Conservation (phyloP, 257 asterid genomes). For the Fraxinus quadrangulata region DNA sequence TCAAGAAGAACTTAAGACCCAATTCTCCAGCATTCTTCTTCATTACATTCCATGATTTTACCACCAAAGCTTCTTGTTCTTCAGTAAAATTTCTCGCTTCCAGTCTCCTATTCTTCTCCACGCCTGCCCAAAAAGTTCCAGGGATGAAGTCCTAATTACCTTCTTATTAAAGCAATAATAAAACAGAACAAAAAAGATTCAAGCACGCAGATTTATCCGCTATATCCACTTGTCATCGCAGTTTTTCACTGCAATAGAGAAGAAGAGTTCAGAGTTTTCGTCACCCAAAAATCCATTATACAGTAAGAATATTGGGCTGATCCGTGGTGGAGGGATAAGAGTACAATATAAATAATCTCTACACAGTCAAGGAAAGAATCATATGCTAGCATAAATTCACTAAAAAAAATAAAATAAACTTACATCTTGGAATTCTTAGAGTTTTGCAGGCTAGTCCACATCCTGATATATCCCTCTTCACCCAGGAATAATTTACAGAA, state of each 20-base stretch:
- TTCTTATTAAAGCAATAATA: background rate
- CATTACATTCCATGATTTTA: conserved; percentile 40
- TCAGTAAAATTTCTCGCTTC: conserved; percentile 45
- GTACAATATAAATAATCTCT: too few relatives aligned
- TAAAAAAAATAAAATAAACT: background rate
- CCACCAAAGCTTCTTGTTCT: conserved; percentile 46
- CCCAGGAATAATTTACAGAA: conserved; percentile 24
- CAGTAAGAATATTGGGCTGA: background rate
- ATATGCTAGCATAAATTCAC: background rate
- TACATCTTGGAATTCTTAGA: conserved; percentile 25
- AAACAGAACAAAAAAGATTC: background rate
- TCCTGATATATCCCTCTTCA: conserved; percentile 14
- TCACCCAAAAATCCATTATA: too few relatives aligned
- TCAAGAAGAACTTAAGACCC: conserved; percentile 78
- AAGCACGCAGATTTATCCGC: background rate
- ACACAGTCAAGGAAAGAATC: background rate
- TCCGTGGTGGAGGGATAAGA: background rate
- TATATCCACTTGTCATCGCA: background rate
- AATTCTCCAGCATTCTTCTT: conserved; percentile 83
- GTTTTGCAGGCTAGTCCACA: conserved; percentile 6
- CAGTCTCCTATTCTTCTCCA: conserved; percentile 29
- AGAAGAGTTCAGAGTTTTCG: background rate
- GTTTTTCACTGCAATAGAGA: background rate
- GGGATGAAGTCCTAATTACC: background rate
- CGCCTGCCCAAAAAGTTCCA: conserved; percentile 19